Base-by-base conservation (phyloP, 2,329 filamentous ascomycete species). In the Xylaria polymorpha region DNA sequence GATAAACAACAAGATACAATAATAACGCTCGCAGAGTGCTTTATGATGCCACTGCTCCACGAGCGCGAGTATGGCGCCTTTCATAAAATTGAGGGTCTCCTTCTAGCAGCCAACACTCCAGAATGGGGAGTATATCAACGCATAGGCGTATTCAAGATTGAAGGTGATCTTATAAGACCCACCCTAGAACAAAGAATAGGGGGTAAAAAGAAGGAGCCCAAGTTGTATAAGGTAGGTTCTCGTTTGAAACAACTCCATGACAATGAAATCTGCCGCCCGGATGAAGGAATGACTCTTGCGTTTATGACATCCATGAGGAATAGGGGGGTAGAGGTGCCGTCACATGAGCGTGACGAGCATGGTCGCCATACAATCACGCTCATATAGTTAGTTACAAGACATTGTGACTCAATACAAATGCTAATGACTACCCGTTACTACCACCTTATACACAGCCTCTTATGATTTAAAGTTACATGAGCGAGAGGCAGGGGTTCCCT, bases 71-170 rank as follows among this genome's bases (percentile, higher is more conserved):
- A 18, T 15, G 48, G 20, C 25, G 2, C 10, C 12, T 20, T 12
- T 29, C 22, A 53, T 32, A 53, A 53, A 32, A 53, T 53, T 18
- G 22, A 53, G 25, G 48, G 48, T 32, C 48, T 53, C n/a, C 25
- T 53, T 20, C 10, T 53, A 3, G 48, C 48, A 14, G 22, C 48
- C 48, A 53, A 53, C 48, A 53, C 48, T 20, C 48, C 48, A 10
- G 48, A 20, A 15, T 53, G 48, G 48, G 48, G 48, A 53, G 48
- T 53, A 20, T 53, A 53, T 53, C 48, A 53, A 53, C 48, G 48
- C 22, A 32, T 53, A 53, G 48, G 48, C 2, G 32, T 32, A 22
- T 53, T 53, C 37, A 37, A n/a, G 14, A 41, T 58, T n/a, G 55
- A 43, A 18, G 39, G 55, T n/a, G 55, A n/a, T 20, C 20, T 58